Evolutionary conservation across 768 basidiomycete species (phyloP), one percentile per base, ranked within the genome.

Genomic region (Suillus variegatus): DNA sequence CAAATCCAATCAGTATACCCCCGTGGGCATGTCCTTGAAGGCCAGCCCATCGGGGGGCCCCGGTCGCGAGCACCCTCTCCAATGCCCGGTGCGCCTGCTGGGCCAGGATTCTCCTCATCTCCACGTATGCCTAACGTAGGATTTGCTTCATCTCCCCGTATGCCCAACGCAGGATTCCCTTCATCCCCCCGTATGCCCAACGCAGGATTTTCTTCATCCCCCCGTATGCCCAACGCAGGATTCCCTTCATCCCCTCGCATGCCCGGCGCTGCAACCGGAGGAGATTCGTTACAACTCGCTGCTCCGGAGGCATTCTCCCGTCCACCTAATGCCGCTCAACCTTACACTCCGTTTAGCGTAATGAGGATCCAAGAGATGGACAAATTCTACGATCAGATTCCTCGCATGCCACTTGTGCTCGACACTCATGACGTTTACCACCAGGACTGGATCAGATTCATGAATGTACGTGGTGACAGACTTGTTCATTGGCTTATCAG

Each of bases 291-390:
- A 14, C 85, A 88, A 64, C 78, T 88, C 20, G 76, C 83, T 55
- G 82, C 86, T 2, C 92, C 92, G 1, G 90, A 91, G 69, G 89
- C 88, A 58, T 93, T 93, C 79, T 84, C 83, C 14, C 88, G 92
- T 54, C 88, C 89, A 18, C 83, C 90, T 51, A 92, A 91, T 71
- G 83, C 83, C 40, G 83, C 85, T 22, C 85, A 86, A 66, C 78
- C 89, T 8, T 94, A 88, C 75, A 84, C 86, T 0, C 85, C 86
- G 36, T 94, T 94, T 72, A 86, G 86, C 16, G 77, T 83, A 4
- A 87, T 88, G 80, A 91, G 87, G 76, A 81, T 94, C 58, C 84
- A 88, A 70, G 87, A 92, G 47, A 89, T 94, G 90, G 89, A 93
- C 43, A 86, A 87, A 32, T 85, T 93, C 69, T 82, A 86, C 54